phyloP scores from a whole-genome alignment of 2,329 filamentous ascomycete species.

The Neoascochyta sp. region DNA sequence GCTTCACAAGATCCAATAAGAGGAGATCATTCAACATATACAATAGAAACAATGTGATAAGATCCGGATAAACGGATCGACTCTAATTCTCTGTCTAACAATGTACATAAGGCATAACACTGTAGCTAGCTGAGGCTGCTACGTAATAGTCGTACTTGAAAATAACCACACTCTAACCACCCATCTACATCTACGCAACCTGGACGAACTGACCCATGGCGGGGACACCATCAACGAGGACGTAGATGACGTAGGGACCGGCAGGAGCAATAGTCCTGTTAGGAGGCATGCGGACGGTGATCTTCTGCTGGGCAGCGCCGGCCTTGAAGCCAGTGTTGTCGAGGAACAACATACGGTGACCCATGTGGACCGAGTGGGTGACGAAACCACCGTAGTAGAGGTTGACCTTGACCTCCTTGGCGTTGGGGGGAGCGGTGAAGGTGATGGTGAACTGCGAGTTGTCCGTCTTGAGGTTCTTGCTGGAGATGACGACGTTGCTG shows the following conservation, averaged over 20 bases:
- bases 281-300: slow-evolving; percentile 54
- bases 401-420: slow-evolving; percentile 47
- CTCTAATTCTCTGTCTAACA: slow-evolving; percentile 3
- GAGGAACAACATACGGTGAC: slow-evolving; percentile 55
- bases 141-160: slow-evolving; percentile 4
- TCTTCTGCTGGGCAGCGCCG: slow-evolving; percentile 42
- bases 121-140: too few species aligned
- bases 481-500: slow-evolving; percentile 46
- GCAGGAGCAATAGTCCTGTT: slow-evolving; percentile 55
- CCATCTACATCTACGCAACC: slow-evolving; percentile 30
- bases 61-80: slow-evolving; percentile 4
- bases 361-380: slow-evolving; percentile 61
- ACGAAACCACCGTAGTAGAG: slow-evolving; percentile 60
- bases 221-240: slow-evolving; percentile 55
- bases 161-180: slow-evolving; percentile 3
- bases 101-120: slow-evolving; percentile 4
- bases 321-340: slow-evolving; percentile 49
- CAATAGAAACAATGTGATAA: slow-evolving; percentile 1
- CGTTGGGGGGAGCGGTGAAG: slow-evolving; percentile 45
- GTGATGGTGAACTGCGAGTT: slow-evolving; percentile 46
- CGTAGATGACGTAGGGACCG: slow-evolving; percentile 59
- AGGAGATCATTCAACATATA: too few species aligned
- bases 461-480: slow-evolving; percentile 44
- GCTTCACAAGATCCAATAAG: too few species aligned
- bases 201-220: slow-evolving; percentile 51